Percentiles rank a stretch among this genome's conserved stretches.
Evolutionary conservation across 371 early-diverging fungal genomes (phyloP).

Genomic region (Actinomucor elegans): DNA sequence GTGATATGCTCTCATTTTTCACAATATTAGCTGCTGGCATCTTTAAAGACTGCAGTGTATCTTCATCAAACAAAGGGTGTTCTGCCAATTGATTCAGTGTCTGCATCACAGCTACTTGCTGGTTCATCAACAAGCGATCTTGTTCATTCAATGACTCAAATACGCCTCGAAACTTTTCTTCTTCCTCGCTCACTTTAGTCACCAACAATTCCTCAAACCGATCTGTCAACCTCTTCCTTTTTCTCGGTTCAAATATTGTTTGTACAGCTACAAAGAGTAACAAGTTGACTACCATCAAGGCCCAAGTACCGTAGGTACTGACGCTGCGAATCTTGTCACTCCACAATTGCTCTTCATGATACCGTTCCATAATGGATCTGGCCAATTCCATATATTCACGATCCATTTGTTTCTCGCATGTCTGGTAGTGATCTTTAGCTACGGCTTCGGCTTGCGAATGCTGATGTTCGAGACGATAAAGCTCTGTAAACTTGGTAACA

Average conservation of each 20-base stretch:
- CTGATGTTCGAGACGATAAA: constrained; percentile 80
- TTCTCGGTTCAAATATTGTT: constrained; percentile 77
- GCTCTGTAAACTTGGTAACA: constrained; percentile 81
- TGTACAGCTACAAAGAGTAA: constrained; percentile 74
- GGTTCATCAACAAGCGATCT: constrained; percentile 16
- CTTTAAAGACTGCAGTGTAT: background rate
- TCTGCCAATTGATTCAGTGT: constrained; percentile 18
- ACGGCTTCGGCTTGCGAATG: constrained; percentile 66
- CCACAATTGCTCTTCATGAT: constrained; percentile 95
- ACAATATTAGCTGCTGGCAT: background rate
- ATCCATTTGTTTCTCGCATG: constrained; percentile 71
- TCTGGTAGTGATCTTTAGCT: constrained; percentile 63
- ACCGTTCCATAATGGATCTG: constrained; percentile 73
- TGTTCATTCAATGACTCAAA: constrained; percentile 29
- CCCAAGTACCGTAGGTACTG: constrained; percentile 85
- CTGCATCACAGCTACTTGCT: constrained; percentile 30
- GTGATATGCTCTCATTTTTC: background rate
- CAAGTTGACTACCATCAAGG: constrained; percentile 73
- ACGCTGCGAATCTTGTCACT: constrained; percentile 93
- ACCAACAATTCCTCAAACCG: constrained; percentile 68
- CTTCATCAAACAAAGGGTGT: constrained; percentile 15
- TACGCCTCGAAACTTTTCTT: constrained; percentile 32
- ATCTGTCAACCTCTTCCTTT: constrained; percentile 69
- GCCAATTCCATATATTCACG: constrained; percentile 66
- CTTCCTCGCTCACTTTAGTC: constrained; percentile 42